phyloP scores from a whole-genome alignment of 2,329 filamentous ascomycete genomes.

The Dactylellina sp. region DNA sequence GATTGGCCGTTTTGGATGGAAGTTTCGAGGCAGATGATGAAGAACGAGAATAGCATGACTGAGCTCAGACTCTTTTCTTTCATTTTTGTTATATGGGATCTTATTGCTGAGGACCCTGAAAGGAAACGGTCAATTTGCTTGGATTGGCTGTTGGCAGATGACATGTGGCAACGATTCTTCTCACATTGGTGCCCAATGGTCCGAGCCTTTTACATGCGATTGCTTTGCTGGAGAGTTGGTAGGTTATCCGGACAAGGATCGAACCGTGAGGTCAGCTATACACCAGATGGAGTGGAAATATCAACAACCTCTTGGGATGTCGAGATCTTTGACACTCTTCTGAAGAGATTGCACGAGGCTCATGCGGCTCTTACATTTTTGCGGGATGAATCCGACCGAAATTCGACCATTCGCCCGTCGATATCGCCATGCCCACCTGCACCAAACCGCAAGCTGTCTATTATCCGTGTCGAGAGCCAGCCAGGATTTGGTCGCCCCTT shows the following conservation, averaged over 20 bases:
- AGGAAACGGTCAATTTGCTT: constrained; percentile 78
- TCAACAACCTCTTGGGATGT: constrained; percentile 71
- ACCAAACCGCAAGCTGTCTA: constrained; percentile 85
- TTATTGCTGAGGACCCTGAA: constrained; percentile 73
- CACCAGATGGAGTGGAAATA: constrained; percentile 41
- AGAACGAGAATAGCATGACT: constrained; percentile 87
- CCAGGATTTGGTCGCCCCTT: constrained; percentile 63
- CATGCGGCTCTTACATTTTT: constrained; percentile 31
- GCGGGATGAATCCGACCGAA: constrained; percentile 39
- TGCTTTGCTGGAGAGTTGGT: constrained; percentile 89
- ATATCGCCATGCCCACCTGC: constrained; percentile 86
- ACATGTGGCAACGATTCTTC: constrained; percentile 83
- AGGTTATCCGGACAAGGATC: constrained; percentile 67
- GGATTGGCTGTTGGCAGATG: constrained; percentile 79
- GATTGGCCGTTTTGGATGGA: constrained; percentile 89
- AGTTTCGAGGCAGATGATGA: constrained; percentile 81
- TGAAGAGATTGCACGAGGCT: constrained; percentile 38
- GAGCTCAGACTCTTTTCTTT: constrained; percentile 87
- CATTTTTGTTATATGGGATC: constrained; percentile 82
- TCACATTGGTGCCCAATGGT: constrained; percentile 98
- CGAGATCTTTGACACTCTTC: constrained; percentile 68
- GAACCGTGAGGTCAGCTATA: constrained; percentile 33
- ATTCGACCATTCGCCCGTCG: constrained; percentile 72
- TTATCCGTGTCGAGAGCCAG: constrained; percentile 82
- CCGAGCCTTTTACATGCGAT: constrained; percentile 88